Conservation (phyloP, 2,329 filamentous ascomycete species). For the Akanthomyces dipterigenus region DNA sequence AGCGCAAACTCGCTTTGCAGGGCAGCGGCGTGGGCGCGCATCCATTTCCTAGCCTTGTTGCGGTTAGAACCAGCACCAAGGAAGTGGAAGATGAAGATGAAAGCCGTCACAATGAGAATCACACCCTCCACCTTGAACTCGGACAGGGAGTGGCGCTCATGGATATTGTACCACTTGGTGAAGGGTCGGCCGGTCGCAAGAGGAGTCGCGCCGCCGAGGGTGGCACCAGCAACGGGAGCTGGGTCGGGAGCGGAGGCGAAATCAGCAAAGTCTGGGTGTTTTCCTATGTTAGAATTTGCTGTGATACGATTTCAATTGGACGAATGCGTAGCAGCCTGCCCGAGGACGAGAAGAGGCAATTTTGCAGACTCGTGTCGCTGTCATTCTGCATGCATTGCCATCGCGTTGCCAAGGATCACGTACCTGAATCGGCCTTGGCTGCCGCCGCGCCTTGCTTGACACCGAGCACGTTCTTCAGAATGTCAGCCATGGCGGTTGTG, state of each 20-base stretch:
- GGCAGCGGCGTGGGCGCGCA: slow-evolving; percentile 62
- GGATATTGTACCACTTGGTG: slow-evolving; percentile 94
- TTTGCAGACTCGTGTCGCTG: background rate
- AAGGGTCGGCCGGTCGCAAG: slow-evolving; percentile 55
- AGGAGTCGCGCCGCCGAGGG: slow-evolving; percentile 37
- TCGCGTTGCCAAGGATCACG: slow-evolving; percentile 18
- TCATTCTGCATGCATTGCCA: background rate
- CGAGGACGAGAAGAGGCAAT: background rate
- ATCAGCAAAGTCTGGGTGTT: slow-evolving; percentile 75
- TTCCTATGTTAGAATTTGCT: slow-evolving; percentile 19
- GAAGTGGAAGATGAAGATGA: slow-evolving; percentile 73
- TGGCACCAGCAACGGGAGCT: slow-evolving; percentile 41
- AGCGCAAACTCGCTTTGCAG: slow-evolving; percentile 78
- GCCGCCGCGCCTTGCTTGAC: slow-evolving; percentile 48
- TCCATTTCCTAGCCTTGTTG: slow-evolving; percentile 73
- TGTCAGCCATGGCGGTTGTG: slow-evolving; percentile 43
- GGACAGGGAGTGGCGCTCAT: slow-evolving; percentile 75
- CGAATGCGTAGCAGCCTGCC: background rate
- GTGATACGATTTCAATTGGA: background rate
- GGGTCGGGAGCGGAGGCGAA: slow-evolving; percentile 75
- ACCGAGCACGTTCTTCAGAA: slow-evolving; percentile 64
- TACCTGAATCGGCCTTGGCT: slow-evolving; percentile 58
- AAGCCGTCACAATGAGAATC: slow-evolving; percentile 66
- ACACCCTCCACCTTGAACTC: slow-evolving; percentile 87
- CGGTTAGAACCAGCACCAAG: slow-evolving; percentile 77